phyloP scores from a whole-genome alignment of 768 basidiomycete species.

The Rhizopogon sp. region DNA sequence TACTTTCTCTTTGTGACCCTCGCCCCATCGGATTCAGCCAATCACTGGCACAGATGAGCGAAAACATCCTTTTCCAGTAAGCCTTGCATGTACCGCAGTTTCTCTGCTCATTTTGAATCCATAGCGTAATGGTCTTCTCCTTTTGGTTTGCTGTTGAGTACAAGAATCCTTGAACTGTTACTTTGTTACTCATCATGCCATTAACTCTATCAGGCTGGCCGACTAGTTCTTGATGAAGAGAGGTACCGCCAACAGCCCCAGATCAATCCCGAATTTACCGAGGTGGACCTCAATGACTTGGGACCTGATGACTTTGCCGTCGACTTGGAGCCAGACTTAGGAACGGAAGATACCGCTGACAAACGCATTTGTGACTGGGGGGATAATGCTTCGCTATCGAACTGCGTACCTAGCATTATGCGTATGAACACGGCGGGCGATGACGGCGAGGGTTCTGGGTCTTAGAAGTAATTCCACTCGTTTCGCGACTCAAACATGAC shows the following conservation, averaged over 20 bases:
- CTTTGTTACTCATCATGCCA: neutral
- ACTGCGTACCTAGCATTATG: too few species aligned
- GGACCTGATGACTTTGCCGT: neutral
- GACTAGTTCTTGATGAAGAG: neutral
- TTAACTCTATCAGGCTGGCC: neutral
- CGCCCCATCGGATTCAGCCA: constrained; percentile 8
- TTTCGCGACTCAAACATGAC: too few species aligned
- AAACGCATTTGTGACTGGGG: too few species aligned
- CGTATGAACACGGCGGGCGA: too few species aligned
- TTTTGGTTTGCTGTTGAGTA: constrained; percentile 1
- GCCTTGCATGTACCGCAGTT: neutral
- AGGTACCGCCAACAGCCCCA: neutral
- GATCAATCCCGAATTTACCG: neutral
- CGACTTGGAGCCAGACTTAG: neutral
- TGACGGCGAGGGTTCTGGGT: too few species aligned
- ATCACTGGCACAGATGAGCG: neutral
- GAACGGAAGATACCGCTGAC: neutral
- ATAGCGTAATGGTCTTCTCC: neutral
- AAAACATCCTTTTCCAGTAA: too few species aligned
- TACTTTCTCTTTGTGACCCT: constrained; percentile 16
- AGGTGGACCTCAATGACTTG: neutral
- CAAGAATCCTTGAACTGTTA: neutral
- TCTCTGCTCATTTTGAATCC: neutral
- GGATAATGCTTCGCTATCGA: too few species aligned
- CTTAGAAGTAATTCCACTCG: too few species aligned